These are phyloP conservation scores for Fraxinus cuspidata DNA, from an alignment of 257 asterid species.

Conservation along the genomic window DNA sequence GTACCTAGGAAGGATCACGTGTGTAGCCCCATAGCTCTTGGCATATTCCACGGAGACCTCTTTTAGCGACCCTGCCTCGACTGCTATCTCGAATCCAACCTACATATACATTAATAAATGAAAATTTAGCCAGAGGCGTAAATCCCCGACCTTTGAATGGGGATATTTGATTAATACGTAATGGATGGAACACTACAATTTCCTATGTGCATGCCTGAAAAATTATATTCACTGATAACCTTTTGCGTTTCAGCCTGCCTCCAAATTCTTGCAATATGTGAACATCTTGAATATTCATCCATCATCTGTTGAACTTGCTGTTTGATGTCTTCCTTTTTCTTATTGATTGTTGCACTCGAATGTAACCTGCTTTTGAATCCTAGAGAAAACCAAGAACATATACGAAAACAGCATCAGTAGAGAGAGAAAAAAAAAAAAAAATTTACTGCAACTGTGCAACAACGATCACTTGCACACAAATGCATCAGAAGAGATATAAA, in stretches of 20 bases:
- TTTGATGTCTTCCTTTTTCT: constrained; percentile 35
- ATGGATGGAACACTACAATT: no score
- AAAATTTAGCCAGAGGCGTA: not conserved
- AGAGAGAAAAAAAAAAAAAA: no score
- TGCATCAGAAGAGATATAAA: not conserved
- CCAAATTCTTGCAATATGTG: constrained; percentile 30
- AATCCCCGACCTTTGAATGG: not conserved
- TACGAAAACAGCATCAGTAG: not conserved
- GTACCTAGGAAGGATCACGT: constrained; percentile 49
- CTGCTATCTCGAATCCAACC: constrained; percentile 50
- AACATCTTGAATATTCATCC: constrained; percentile 25
- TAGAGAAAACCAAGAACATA: constrained; percentile 9
- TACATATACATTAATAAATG: constrained; percentile 4
- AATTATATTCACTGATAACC: constrained; percentile 25
- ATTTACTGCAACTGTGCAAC: not conserved
- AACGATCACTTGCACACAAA: not conserved
- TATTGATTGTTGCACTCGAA: constrained; percentile 46
- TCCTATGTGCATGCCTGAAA: no score
- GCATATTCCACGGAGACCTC: constrained; percentile 42
- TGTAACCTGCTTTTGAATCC: constrained; percentile 36
- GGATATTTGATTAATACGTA: no score
- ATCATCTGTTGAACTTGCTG: constrained; percentile 30
- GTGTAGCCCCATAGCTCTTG: constrained; percentile 41
- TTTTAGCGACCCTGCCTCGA: constrained; percentile 48
- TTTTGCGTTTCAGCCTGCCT: constrained; percentile 32